Base-by-base conservation (phyloP, 2,329 filamentous ascomycete species). In the Fusarium globosum region DNA sequence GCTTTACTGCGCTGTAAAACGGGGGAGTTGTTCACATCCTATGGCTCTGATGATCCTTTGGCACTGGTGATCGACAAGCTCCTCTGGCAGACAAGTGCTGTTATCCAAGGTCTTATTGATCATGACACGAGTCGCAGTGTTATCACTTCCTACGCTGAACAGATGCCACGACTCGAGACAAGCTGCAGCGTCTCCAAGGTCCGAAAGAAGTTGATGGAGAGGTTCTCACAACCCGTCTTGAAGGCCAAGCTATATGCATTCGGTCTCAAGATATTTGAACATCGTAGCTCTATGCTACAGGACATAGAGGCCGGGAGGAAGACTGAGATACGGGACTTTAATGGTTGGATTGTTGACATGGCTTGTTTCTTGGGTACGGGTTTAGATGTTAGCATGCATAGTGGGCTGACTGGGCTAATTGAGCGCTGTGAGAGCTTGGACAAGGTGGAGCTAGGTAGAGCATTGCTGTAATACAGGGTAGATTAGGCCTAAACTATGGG, bases 281-380 rank as follows among this genome's bases (percentile, higher is more conserved):
- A 67, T 38, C 60, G 64, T 0, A 67, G 64, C 21, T 67, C 64
- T 6, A 67, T 67, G 65, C 21, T 65, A 4, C 61, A 60, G 18
- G 65, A 65, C 23, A 26, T 33, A 1, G 61, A 65, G 10, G 23
- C 35, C 1, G 41, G 36, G 2, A 59, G 46, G 28, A 23, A 49
- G 9, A 60, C 53, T 10, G 61, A 68, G 9, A 52, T 59, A 4
- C 30, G 46, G 5, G 60, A 65, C 21, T 59, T 68, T 4, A 65
- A 65, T 26, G 65, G 61, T 5, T 65, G 65, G 52, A 11, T 68
- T 39, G 35, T 48, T 10, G 61, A 68, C 4, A 68, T 53, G 60
- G 61, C 60, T 7, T 9, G 23, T n/a, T 65, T 68, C 4, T 16
- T 65, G 2, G 65, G 28, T 21, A 65, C 45, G 20, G 52, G 21